Base-by-base conservation (phyloP, 768 basidiomycete genomes). In the Agaricus sinodeliciosus region DNA sequence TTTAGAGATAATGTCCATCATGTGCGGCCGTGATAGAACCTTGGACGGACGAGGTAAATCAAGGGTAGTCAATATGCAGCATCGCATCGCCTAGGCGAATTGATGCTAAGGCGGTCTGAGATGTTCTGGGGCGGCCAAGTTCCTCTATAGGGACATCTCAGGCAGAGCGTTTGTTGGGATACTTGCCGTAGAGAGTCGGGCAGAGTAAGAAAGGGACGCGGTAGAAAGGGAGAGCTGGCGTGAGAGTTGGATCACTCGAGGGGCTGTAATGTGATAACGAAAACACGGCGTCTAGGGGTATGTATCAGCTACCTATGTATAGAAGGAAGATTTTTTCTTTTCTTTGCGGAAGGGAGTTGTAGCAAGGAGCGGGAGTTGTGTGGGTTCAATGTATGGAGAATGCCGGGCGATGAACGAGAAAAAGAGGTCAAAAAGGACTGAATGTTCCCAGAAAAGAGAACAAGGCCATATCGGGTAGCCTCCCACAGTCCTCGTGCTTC, bases 401-500 rank as follows among this genome's bases (percentile, higher is more conserved):
- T 51, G 27, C 41, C 42, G 49, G 19, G 12, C 31, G 31, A 31
- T 31, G 31, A 22, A 22, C 22, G 22, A 22, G 22, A 43, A 36
- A 34, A 34, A 35, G 41, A 41, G 43, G 13, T 13, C 43, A n/a
- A n/a, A n/a, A n/a, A n/a, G n/a, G n/a, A n/a, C n/a, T n/a, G 12
- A 36, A 4, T 15, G 42, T 51, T 51, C 49, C 37, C 22, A 22
- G 43, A 42, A 51, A 51, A 19, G 27, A 49, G n/a, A 9, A 44
- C 28, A 34, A 22, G n/a, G 12, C 50, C 50, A 44, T 16, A 51
- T 51, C 25, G 25, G 50, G 50, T 19, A 37, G 16, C 22, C 48
- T 51, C 43, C 50, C 50, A 44, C 42, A 35, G 11, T 34, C 50
- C 36, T 5, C 11, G 25, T 22, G 50, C 50, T 51, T 51, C 50